phyloP scores from a whole-genome alignment of 2,329 filamentous ascomycete genomes.

The Metarhizium brunneum region DNA sequence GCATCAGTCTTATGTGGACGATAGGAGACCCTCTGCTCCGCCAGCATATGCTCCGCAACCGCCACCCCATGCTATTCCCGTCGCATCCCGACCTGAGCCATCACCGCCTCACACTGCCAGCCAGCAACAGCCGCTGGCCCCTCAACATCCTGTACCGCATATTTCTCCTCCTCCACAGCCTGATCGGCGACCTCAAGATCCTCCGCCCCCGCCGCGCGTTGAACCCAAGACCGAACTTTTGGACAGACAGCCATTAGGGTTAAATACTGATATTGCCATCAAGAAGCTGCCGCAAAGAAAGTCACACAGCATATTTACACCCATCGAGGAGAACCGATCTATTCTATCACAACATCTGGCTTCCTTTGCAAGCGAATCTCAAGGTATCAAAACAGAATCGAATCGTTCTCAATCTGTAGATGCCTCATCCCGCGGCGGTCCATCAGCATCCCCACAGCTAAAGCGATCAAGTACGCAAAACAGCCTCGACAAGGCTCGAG shows the following conservation, averaged over 20 bases:
- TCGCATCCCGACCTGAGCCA: slow-evolving; percentile 41
- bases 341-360: slow-evolving; percentile 78
- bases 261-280: slow-evolving; percentile 43
- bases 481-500: slow-evolving; percentile 35
- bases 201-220: slow-evolving; percentile 38
- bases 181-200: slow-evolving; percentile 37
- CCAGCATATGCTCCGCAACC: slow-evolving; percentile 52
- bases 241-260: slow-evolving; percentile 35
- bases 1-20: slow-evolving; percentile 66
- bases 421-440: slow-evolving; percentile 42
- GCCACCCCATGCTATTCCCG: slow-evolving; percentile 36
- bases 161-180: slow-evolving; percentile 41
- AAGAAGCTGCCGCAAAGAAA: slow-evolving; percentile 66
- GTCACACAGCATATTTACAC: slow-evolving; percentile 91
- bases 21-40: slow-evolving; percentile 68
- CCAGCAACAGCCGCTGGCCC: slow-evolving; percentile 33
- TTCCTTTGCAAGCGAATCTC: slow-evolving; percentile 51
- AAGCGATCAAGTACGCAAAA: slow-evolving; percentile 39
- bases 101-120: slow-evolving; percentile 50
- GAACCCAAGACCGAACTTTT: slow-evolving; percentile 40
- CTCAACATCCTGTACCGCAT: slow-evolving; percentile 33
- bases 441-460: slow-evolving; percentile 46
- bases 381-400: slow-evolving; percentile 26
- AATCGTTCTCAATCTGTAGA: slow-evolving; percentile 57
- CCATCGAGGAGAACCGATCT: slow-evolving; percentile 87